Conservation (phyloP, 2,329 filamentous ascomycete species). For the Colletotrichum sp. region DNA sequence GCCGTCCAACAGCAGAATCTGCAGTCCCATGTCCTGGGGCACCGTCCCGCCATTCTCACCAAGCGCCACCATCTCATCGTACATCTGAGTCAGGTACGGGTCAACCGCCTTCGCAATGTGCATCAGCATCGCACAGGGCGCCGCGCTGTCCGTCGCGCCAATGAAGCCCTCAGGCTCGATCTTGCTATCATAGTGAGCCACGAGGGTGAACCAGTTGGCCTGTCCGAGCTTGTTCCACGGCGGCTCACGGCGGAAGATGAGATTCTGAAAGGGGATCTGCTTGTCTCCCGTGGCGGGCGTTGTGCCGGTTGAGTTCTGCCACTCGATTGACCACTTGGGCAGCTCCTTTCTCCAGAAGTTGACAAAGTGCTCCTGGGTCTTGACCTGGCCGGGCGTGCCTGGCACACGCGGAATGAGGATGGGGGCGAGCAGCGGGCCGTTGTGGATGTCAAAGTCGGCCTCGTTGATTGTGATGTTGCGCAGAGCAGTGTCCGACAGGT, state of each 20-base stretch:
- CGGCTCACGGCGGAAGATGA: conserved; percentile 79
- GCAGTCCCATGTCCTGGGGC: conserved; percentile 75
- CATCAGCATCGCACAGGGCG: conserved; percentile 84
- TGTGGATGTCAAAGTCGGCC: conserved; percentile 71
- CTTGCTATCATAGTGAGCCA: conserved; percentile 86
- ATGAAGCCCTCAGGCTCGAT: conserved; percentile 76
- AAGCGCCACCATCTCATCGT: conserved; percentile 69
- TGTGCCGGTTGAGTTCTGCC: conserved; percentile 76
- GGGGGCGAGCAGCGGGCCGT: conserved; percentile 73
- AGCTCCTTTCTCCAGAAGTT: conserved; percentile 72
- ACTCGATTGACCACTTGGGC: conserved; percentile 72
- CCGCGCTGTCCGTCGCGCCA: conserved; percentile 84
- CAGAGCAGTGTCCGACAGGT: conserved; percentile 70
- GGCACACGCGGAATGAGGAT: conserved; percentile 78
- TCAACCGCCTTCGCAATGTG: conserved; percentile 77
- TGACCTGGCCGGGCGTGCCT: conserved; percentile 70
- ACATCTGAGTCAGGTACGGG: conserved; percentile 73
- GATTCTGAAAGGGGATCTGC: conserved; percentile 76
- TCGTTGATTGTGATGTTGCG: conserved; percentile 66
- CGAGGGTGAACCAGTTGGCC: conserved; percentile 75
- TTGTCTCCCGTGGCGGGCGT: conserved; percentile 69
- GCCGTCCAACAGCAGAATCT: conserved; percentile 81
- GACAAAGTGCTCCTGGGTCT: conserved; percentile 74
- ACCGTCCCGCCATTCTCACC: conserved; percentile 54
- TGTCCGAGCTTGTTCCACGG: conserved; percentile 75